Evolutionary conservation across 495 filamentous ascomycete genomes (phyloP).

Genomic region (Penicillium manginii): DNA sequence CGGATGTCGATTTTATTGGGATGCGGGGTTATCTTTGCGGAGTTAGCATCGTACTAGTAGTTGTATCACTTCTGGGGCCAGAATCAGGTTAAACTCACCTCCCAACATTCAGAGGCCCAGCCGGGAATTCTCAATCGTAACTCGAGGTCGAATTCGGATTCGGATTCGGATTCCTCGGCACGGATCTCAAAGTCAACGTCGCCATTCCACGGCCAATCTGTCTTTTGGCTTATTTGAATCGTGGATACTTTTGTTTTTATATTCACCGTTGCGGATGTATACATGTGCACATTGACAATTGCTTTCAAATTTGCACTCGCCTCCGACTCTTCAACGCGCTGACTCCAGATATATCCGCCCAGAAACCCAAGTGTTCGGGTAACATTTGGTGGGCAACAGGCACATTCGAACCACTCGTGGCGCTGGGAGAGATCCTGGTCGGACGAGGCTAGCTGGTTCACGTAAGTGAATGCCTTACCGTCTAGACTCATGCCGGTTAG

Average conservation of each 20-base stretch:
- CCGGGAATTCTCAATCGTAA: conserved; percentile 53
- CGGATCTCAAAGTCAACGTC: conserved; percentile 46
- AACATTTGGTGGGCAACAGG: conserved; percentile 63
- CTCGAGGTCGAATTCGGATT: conserved; percentile 29
- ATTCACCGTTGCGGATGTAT: conserved; percentile 48
- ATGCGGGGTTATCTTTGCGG: too few relatives aligned
- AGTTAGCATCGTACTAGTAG: too few relatives aligned
- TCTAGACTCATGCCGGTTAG: conserved; percentile 53
- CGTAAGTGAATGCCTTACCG: conserved; percentile 55
- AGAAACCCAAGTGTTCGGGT: conserved; percentile 54
- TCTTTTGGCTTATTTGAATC: conserved; percentile 49
- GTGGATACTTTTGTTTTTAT: conserved; percentile 39
- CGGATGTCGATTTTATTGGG: conserved; percentile 23
- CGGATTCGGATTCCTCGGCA: conserved; percentile 26
- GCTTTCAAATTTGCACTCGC: conserved; percentile 42
- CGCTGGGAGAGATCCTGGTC: conserved; percentile 45
- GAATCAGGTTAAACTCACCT: conserved; percentile 29
- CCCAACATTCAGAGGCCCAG: conserved; percentile 49
- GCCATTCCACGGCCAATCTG: conserved; percentile 60
- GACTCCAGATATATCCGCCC: conserved; percentile 58
- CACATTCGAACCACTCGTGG: conserved; percentile 57
- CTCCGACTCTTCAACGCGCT: conserved; percentile 24
- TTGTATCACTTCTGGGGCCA: too few relatives aligned
- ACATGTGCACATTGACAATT: conserved; percentile 56
- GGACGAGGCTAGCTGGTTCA: conserved; percentile 59